A percentile compares a stretch with the other conserved stretches of the same genome.
phyloP scores from a whole-genome alignment of 2,329 filamentous ascomycete genomes.

The Teratosphaeria zuluensis region DNA sequence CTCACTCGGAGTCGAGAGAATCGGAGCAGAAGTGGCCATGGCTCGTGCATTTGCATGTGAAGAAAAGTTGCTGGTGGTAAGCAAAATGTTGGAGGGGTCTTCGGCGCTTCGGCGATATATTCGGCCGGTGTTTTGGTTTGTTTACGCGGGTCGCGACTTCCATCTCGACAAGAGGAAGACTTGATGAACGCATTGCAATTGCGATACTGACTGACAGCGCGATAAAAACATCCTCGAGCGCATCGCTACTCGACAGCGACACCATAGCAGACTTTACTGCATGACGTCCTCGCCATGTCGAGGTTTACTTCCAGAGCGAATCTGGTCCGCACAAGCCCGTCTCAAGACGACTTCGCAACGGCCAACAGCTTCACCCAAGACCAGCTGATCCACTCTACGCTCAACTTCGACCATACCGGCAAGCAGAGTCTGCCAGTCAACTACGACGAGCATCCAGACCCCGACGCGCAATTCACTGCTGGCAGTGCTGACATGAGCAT shows the following conservation, averaged over 20 bases:
- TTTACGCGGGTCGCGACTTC: background rate
- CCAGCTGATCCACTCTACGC: slow-evolving; percentile 9
- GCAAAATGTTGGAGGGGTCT: background rate
- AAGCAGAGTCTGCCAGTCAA: slow-evolving; percentile 7
- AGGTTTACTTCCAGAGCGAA: background rate
- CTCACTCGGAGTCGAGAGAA: slow-evolving; percentile 54
- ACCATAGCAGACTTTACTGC: background rate
- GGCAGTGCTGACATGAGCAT: slow-evolving; percentile 30
- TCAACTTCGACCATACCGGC: slow-evolving; percentile 6
- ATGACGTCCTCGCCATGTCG: background rate
- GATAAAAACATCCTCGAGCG: background rate
- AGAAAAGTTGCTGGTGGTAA: background rate
- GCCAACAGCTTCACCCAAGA: slow-evolving; percentile 8
- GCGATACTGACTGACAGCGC: background rate
- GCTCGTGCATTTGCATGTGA: background rate
- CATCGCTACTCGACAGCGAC: slow-evolving; percentile 4
- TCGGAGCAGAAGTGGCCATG: slow-evolving; percentile 34
- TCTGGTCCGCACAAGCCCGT: slow-evolving; percentile 4
- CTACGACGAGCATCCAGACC: slow-evolving; percentile 10
- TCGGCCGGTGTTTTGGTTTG: background rate
- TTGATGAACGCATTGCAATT: background rate
- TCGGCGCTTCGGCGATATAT: background rate
- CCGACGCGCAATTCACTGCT: slow-evolving; percentile 17
- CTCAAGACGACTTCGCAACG: slow-evolving; percentile 7
- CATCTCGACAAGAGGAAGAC: background rate